Evolutionary conservation across 148 eudicot species (phyloP), one percentile per base, ranked within the genome.

Genomic region (Amaranthus cruentus): DNA sequence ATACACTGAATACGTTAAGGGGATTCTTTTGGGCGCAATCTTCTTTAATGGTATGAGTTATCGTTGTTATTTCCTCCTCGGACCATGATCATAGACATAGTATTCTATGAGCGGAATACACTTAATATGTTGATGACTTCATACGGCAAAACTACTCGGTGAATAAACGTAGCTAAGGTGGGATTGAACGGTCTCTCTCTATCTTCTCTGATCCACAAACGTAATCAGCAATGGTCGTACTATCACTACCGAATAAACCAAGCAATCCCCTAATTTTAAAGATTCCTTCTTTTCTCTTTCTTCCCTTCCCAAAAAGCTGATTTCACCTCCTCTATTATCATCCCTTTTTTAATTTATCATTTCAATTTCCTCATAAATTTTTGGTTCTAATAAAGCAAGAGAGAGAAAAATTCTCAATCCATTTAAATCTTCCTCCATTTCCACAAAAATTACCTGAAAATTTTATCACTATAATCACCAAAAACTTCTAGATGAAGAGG

Each of bases 401-500:
- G 52, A 56, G 65, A 66, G 55, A 54, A 61, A 9, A 66, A 15
- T 28, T 28, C 5, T 9, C n/a, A 12, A 46, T 66, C 48, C 38
- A 28, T 44, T 54, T n/a, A 9, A 59, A 47, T 44, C 66, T n/a
- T 43, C 47, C 44, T 47, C 21, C 4, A 50, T 44, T 12, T n/a
- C 54, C 8, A 54, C 4, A 56, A 42, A 6, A 7, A 53, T 18
- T 14, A 9, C 60, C 49, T 66, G 2, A 13, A 1, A 38, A 58
- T 5, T 3, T 21, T 38, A 59, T 15, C 58, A 28, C 38, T 47
- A 46, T 4, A 42, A 43, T 52, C n/a, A 52, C 6, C 2, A 62
- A 21, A 48, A 48, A 59, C 10, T 2, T 10, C 52, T 56, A 53
- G 8, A 79, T 79, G 82, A 79, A 79, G 75, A 70, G 82, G 47